Conservation (phyloP, 495 filamentous ascomycete species). For the Hypoxylon lenormandii region DNA sequence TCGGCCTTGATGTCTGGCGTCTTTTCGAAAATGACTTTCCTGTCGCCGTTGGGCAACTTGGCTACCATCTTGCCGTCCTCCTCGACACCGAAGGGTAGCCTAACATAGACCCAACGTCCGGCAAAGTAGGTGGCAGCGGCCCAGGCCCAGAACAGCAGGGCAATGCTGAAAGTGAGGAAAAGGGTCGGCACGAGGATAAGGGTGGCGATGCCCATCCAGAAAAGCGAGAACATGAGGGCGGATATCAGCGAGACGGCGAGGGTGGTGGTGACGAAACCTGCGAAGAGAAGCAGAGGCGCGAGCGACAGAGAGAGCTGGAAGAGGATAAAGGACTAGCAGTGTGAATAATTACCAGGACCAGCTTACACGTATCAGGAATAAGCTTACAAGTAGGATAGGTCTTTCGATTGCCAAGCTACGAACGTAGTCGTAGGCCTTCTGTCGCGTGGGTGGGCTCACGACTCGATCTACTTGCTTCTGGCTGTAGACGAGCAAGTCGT, state of each 20-base stretch:
- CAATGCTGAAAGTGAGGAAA: slow-evolving; percentile 67
- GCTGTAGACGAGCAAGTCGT: slow-evolving; percentile 48
- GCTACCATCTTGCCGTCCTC: slow-evolving; percentile 26
- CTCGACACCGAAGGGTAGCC: slow-evolving; percentile 43
- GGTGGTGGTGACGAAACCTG: slow-evolving; percentile 67
- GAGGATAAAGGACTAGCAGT: slow-evolving; percentile 63
- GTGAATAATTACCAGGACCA: not conserved
- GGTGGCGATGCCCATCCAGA: slow-evolving; percentile 72
- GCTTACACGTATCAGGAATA: not conserved
- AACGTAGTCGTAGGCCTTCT: slow-evolving; percentile 44
- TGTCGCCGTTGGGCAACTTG: slow-evolving; percentile 10
- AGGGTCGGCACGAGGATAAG: slow-evolving; percentile 72
- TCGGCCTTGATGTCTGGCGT: slow-evolving; percentile 37
- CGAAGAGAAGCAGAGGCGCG: slow-evolving; percentile 72
- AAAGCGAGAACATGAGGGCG: slow-evolving; percentile 70
- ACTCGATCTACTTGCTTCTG: slow-evolving; percentile 54
- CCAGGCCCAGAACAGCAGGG: slow-evolving; percentile 72
- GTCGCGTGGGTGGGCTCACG: slow-evolving; percentile 49
- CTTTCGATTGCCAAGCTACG: slow-evolving; percentile 43
- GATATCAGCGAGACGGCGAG: slow-evolving; percentile 66
- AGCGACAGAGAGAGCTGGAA: slow-evolving; percentile 67
- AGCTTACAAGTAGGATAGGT: slow-evolving; percentile 55
- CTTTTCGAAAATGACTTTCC: slow-evolving; percentile 43
- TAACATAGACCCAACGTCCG: slow-evolving; percentile 62
- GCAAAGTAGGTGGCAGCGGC: slow-evolving; percentile 68